Evolutionary conservation across 768 basidiomycete genomes (phyloP).

Genomic region (Pisolithus marmoratus): DNA sequence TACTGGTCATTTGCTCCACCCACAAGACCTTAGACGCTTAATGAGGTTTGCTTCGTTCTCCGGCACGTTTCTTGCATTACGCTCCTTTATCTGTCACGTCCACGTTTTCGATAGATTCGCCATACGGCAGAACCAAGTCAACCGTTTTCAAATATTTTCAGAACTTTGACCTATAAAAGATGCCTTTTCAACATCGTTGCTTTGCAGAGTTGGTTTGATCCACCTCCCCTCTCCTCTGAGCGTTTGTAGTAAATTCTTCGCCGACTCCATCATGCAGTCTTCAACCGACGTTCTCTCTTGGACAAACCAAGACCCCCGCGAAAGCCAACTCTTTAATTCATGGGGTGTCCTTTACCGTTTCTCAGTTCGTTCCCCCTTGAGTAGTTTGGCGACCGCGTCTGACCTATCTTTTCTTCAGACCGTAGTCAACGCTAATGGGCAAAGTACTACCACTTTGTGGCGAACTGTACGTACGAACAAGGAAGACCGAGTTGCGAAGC

Average conservation of each 20-base stretch:
- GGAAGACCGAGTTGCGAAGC: constrained; percentile 82
- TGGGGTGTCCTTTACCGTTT: constrained; percentile 81
- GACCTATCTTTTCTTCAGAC: constrained; percentile 42
- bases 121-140: constrained; percentile 44
- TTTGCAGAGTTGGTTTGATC: constrained; percentile 20
- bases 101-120: constrained; percentile 72
- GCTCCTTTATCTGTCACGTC: constrained; percentile 68
- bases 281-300: constrained; percentile 71
- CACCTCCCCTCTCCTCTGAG: constrained; percentile 28
- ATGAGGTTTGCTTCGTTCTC: constrained; percentile 59
- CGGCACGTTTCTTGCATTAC: constrained; percentile 66
- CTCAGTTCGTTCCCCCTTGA: constrained; percentile 40
- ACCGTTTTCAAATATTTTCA: constrained; percentile 42
- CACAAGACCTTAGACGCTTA: constrained; percentile 50
- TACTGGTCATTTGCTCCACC: constrained; percentile 68
- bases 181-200: constrained; percentile 5
- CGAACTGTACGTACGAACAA: constrained; percentile 78
- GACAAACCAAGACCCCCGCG: constrained; percentile 83
- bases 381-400: constrained; percentile 17
- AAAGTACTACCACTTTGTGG: constrained; percentile 73
- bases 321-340: constrained; percentile 76
- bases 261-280: constrained; percentile 39
- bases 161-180: constrained; percentile 53
- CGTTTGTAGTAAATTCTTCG: constrained; percentile 27
- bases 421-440: constrained; percentile 52